Conservation (phyloP, 148 eudicot genomes). For the Salicornia ramosissima region DNA sequence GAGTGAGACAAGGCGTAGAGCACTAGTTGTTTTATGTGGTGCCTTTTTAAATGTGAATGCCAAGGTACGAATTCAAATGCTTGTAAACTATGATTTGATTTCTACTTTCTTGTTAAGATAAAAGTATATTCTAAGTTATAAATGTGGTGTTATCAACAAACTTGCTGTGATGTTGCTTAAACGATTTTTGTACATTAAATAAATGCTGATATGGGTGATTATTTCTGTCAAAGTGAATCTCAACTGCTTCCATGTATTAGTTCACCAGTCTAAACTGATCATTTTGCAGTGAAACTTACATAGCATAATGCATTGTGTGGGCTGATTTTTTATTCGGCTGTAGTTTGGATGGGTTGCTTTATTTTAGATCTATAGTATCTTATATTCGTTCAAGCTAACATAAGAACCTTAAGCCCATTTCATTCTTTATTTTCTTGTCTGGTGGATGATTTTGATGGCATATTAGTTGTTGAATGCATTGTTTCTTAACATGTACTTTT, state of each 20-base stretch:
- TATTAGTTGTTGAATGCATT: background rate
- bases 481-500: background rate
- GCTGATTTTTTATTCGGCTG: background rate
- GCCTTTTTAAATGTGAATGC: slow-evolving; percentile 50
- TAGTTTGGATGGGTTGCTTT: background rate
- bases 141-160: background rate
- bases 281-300: background rate
- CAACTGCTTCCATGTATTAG: background rate
- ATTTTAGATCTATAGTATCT: background rate
- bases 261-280: background rate
- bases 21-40: slow-evolving; percentile 62
- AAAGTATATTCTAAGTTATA: too few species aligned
- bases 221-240: too few species aligned
- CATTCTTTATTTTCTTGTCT: background rate
- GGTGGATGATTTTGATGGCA: background rate
- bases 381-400: background rate
- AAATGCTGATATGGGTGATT: too few species aligned
- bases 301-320: background rate
- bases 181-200: too few species aligned
- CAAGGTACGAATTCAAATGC: slow-evolving; percentile 41
- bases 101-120: background rate
- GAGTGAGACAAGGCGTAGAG: slow-evolving; percentile 78
- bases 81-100: background rate
- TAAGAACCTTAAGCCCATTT: background rate
- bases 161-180: background rate